These are phyloP conservation scores for Physcomitrellopsis africana DNA, from an alignment of 225 moss, liverwort and hornwort genomes.

Conservation along the genomic window DNA sequence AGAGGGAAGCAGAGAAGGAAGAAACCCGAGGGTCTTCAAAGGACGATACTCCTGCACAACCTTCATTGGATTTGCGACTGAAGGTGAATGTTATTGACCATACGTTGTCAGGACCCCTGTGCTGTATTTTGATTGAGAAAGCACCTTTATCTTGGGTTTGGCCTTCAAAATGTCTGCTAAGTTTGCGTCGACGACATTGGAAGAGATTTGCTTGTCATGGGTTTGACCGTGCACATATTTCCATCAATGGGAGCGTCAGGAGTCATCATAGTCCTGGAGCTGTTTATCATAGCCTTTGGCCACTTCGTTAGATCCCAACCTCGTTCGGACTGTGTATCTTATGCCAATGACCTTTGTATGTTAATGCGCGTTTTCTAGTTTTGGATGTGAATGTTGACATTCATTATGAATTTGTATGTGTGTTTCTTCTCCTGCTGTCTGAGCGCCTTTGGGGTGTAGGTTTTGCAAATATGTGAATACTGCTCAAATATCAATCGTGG, in stretches of 20 bases:
- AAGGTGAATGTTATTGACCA: conserved; percentile 53
- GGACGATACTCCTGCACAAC: conserved; percentile 46
- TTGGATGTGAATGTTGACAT: background rate
- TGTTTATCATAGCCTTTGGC: background rate
- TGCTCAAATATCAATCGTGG: background rate
- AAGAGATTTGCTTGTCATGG: background rate
- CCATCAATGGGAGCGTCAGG: background rate
- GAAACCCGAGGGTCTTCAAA: conserved; percentile 52
- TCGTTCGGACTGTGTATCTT: background rate
- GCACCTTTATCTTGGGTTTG: background rate
- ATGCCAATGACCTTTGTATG: background rate
- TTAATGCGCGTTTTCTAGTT: background rate
- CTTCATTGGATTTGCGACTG: conserved; percentile 88
- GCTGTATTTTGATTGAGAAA: conserved; percentile 5
- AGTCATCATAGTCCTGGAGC: background rate
- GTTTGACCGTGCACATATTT: background rate
- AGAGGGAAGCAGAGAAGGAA: conserved; percentile 86
- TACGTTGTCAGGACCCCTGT: conserved; percentile 8
- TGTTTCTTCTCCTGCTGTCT: conserved; percentile 17
- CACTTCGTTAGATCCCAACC: background rate
- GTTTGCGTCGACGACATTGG: background rate
- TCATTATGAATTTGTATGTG: conserved; percentile 2
- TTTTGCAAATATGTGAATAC: background rate
- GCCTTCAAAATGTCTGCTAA: background rate
- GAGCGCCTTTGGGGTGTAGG: background rate